Evolutionary conservation across 441 rosid species (phyloP), one percentile per base, ranked within the genome.

Genomic region (Gossypium trilobum): DNA sequence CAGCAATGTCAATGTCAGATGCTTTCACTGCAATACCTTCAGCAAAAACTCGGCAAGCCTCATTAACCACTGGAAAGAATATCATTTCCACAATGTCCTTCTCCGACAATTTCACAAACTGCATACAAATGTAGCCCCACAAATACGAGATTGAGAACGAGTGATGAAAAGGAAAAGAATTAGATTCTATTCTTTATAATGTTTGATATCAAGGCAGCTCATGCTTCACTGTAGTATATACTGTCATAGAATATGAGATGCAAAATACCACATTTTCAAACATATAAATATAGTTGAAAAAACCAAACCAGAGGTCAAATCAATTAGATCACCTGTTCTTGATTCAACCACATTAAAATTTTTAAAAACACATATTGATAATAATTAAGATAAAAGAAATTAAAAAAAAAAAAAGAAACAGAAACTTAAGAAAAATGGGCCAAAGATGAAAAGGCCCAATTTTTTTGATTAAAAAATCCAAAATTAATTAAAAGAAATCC

Each of bases 1-100:
- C 84, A 60, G 99, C 87, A 76, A 94, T 85, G 88, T 94, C 99
- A 42, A 92, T 91, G 81, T 94, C 99, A 2, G 93, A 89, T 80
- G 97, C 96, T 83, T 94, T 92, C 59, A 89, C 97, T 60, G 88
- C 93, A 69, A 94, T 89, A 13, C 99, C 97, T 84, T 94, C 99
- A 2, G 91, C 94, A 42, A 89, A 85, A 62, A 94, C 92, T 65
- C 97, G 85, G 74, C 99, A 94, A 46, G 99, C 96, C 77, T 94
- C 99, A 17, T 94, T 94, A 70, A 94, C 97, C 39, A 94, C 97
- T 0, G 97, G 99, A 66, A 94, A 87, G 85, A 94, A 89, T 68
- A 85, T 77, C 97, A 92, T 94, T 83, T 92, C 99, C 68, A 92
- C 84, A n/a, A 94, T 91, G 79, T 92, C 96, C 77, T 86, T 87